Percentiles rank a stretch among this genome's conserved stretches.
These are phyloP conservation scores for Apiospora kogelbergensis DNA, from an alignment of 2,329 filamentous ascomycete species.

Conservation along the genomic window DNA sequence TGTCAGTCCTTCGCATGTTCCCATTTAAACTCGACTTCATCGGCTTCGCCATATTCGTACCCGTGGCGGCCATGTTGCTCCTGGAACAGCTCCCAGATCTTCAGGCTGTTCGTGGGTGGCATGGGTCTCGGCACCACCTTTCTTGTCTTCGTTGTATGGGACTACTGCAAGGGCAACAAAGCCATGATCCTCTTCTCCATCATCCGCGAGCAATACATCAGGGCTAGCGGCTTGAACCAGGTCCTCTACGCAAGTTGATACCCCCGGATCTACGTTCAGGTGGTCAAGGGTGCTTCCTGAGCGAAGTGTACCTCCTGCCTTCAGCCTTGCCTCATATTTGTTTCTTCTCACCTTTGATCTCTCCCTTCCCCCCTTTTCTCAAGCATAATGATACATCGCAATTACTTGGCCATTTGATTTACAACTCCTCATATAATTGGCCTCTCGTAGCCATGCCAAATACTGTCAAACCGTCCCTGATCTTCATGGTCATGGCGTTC, in stretches of 20 bases:
- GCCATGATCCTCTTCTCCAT: constrained; percentile 52
- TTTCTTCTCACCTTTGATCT: constrained; percentile 63
- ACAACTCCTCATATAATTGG: too few relatives aligned
- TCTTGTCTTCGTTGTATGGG: constrained; percentile 40
- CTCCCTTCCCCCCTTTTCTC: neutral
- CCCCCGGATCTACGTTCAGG: constrained; percentile 33
- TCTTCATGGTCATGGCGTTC: constrained; percentile 26
- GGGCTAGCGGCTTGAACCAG: constrained; percentile 26
- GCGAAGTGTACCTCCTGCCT: constrained; percentile 32
- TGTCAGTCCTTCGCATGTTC: constrained; percentile 20
- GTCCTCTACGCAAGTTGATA: constrained; percentile 9
- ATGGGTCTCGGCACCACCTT: constrained; percentile 29
- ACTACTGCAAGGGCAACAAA: constrained; percentile 40
- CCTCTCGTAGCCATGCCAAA: constrained; percentile 29
- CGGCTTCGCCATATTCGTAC: neutral
- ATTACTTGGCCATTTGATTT: too few relatives aligned
- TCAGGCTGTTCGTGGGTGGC: constrained; percentile 39
- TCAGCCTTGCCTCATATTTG: constrained; percentile 36
- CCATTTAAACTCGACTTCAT: constrained; percentile 14
- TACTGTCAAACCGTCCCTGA: constrained; percentile 22
- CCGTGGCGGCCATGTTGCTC: neutral
- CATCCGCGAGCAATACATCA: constrained; percentile 41
- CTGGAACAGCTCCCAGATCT: constrained; percentile 28
- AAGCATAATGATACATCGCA: too few relatives aligned
- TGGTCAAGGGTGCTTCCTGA: constrained; percentile 30